Percentiles rank a stretch among this genome's conserved stretches.
Conservation (phyloP, 2,329 filamentous ascomycete genomes). For the Neurospora crassa region DNA sequence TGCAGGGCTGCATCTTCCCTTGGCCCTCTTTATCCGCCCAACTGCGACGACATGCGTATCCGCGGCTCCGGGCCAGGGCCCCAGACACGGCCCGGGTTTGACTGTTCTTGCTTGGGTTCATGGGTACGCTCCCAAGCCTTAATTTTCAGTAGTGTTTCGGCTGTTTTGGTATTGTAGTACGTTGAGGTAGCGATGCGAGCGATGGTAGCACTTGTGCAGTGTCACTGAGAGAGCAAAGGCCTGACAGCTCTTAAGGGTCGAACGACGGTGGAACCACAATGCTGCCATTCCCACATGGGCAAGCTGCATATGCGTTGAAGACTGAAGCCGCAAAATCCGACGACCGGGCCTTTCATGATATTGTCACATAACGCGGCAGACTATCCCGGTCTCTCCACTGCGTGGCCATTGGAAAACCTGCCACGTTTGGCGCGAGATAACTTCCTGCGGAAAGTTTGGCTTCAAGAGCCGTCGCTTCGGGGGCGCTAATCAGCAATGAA, state of each 20-base stretch:
- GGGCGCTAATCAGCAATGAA: background rate
- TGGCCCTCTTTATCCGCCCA: background rate
- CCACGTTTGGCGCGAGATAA: background rate
- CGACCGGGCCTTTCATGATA: background rate
- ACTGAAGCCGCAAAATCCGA: background rate
- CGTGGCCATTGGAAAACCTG: background rate
- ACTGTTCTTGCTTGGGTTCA: background rate
- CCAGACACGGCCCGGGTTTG: background rate
- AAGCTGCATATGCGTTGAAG: background rate
- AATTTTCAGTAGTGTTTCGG: background rate
- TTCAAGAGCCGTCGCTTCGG: background rate
- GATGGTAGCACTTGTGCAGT: background rate
- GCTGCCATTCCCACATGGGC: background rate
- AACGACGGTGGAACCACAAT: background rate
- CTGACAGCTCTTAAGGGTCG: background rate
- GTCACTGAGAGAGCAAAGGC: background rate
- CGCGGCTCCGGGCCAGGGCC: background rate
- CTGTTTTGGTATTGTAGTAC: background rate
- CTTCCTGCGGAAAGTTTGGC: background rate
- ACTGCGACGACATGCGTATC: background rate
- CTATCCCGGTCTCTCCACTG: background rate
- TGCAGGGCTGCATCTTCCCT: background rate
- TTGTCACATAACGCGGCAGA: background rate
- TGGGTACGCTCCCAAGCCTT: background rate
- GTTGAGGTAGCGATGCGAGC: background rate